phyloP scores from a whole-genome alignment of 345 rosid species.

The Cochlearia excelsa region DNA sequence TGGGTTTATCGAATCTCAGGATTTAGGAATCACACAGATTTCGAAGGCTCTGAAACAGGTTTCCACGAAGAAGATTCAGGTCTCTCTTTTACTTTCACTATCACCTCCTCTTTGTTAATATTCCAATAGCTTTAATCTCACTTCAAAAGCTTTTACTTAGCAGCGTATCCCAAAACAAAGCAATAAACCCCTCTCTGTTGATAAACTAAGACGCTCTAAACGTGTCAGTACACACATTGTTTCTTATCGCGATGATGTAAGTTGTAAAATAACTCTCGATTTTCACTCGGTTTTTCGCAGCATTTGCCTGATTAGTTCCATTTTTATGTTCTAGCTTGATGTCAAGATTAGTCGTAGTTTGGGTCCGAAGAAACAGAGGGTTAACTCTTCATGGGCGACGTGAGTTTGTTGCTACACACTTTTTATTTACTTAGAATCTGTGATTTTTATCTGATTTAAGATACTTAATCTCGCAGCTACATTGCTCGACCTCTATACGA shows the following conservation, averaged over 20 bases:
- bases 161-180: slow-evolving; percentile 35
- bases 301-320: neutral
- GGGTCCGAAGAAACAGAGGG: slow-evolving; percentile 15
- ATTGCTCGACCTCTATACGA: slow-evolving; percentile 50
- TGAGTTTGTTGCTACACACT: slow-evolving; percentile 4
- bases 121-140: neutral
- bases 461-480: slow-evolving; percentile 35
- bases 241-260: slow-evolving; percentile 47
- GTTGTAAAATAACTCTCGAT: slow-evolving; percentile 4
- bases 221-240: slow-evolving; percentile 41
- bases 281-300: neutral
- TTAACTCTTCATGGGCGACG: slow-evolving; percentile 41
- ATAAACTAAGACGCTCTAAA: slow-evolving; percentile 55
- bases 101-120: neutral
- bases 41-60: slow-evolving; percentile 27
- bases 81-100: neutral
- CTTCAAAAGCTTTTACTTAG: slow-evolving; percentile 6
- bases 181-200: neutral
- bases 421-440: neutral
- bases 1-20: slow-evolving; percentile 28
- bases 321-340: slow-evolving; percentile 26
- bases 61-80: slow-evolving; percentile 33
- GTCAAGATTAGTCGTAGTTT: slow-evolving; percentile 7
- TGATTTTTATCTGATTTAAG: neutral
- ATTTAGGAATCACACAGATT: slow-evolving; percentile 38